Percentiles rank a stretch among this genome's conserved stretches.
phyloP scores from a whole-genome alignment of 208 protist genomes.

The Tetramitus jugosus region DNA sequence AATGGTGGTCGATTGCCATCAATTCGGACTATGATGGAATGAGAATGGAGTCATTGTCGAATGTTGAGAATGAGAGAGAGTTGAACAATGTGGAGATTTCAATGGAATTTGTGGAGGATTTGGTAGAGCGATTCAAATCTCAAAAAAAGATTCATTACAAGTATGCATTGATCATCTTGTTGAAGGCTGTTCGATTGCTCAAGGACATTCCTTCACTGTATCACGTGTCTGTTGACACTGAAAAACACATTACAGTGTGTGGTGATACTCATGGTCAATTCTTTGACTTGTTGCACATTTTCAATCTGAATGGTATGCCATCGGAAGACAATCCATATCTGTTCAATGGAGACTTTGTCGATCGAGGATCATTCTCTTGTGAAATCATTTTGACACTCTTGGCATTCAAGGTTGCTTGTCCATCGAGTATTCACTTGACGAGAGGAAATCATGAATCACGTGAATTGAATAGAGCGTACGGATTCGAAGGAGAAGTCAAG shows the following conservation, averaged over 20 bases:
- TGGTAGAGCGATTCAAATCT: conserved; percentile 43
- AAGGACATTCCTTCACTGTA: conserved; percentile 36
- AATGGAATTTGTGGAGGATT: conserved; percentile 46
- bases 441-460: conserved; percentile 84
- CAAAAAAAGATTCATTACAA: conserved; percentile 52
- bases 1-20: conserved; percentile 30
- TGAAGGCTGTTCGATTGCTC: conserved; percentile 37
- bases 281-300: conserved; percentile 95
- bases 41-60: conserved; percentile 32
- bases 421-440: not conserved
- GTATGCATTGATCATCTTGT: conserved; percentile 44
- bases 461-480: conserved; percentile 93
- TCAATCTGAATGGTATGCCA: conserved; percentile 73
- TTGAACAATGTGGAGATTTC: conserved; percentile 39
- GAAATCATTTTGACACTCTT: conserved; percentile 90
- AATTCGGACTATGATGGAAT: conserved; percentile 38
- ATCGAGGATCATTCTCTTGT: conserved; percentile 89
- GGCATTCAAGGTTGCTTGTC: conserved; percentile 82
- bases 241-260: conserved; percentile 86
- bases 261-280: conserved; percentile 97
- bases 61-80: not conserved
- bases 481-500: conserved; percentile 93
- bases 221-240: conserved; percentile 65
- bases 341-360: conserved; percentile 91
- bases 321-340: conserved; percentile 80